phyloP scores from a whole-genome alignment of 75 land plant species.

The Cryptomeria japonica region DNA sequence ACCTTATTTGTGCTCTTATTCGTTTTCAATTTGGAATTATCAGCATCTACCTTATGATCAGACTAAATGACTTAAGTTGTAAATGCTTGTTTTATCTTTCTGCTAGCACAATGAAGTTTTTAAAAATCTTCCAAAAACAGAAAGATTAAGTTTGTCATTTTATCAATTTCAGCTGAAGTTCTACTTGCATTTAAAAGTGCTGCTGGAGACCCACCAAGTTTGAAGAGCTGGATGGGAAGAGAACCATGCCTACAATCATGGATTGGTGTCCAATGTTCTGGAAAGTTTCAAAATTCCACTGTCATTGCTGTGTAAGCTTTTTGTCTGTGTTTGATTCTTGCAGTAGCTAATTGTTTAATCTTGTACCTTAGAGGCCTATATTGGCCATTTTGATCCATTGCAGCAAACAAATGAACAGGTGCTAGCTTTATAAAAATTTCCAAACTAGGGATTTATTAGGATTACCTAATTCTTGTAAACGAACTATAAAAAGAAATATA shows the following conservation, averaged over 20 bases:
- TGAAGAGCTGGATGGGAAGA: slow-evolving; percentile 24
- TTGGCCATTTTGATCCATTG: not conserved
- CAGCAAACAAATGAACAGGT: not conserved
- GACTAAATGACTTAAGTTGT: not conserved
- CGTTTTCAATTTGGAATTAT: not conserved
- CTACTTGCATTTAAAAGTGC: slow-evolving; percentile 29
- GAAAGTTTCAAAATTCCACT: not conserved
- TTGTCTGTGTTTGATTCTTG: not conserved
- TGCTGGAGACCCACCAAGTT: slow-evolving; percentile 17
- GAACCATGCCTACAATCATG: slow-evolving; percentile 20
- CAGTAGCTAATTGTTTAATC: not conserved
- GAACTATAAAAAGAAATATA: not conserved
- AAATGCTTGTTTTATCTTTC: not conserved
- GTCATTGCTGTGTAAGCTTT: slow-evolving; percentile 22
- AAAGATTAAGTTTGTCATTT: not conserved
- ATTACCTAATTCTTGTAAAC: not conserved
- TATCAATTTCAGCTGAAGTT: slow-evolving; percentile 11
- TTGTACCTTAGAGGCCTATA: not conserved
- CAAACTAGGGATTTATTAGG: not conserved
- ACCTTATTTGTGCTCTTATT: not conserved
- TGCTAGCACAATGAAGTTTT: not conserved
- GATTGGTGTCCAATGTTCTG: slow-evolving; percentile 25
- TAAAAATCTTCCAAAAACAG: not conserved
- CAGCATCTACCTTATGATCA: not conserved
- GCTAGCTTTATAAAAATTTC: not conserved